Evolutionary conservation across 2,329 filamentous ascomycete genomes (phyloP).

Genomic region (Huntiella abstrusa): DNA sequence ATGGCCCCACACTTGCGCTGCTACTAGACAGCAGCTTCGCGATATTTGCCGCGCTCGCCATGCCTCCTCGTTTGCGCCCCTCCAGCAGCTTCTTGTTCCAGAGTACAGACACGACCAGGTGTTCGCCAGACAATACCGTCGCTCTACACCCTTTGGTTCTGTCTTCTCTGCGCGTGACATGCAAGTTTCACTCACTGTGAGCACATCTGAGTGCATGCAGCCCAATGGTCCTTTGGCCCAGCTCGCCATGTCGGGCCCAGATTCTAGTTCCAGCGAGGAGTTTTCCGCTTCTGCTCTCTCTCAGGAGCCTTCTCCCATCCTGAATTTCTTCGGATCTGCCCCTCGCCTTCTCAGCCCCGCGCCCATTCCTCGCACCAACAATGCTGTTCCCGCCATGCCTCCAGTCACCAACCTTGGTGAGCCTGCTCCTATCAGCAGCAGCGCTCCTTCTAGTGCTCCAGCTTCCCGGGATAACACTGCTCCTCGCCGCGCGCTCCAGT

Average conservation of each 20-base stretch:
- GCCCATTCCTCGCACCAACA: constrained; percentile 37
- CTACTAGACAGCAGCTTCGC: constrained; percentile 41
- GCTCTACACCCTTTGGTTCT: constrained; percentile 27
- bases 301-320: constrained; percentile 7
- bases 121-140: constrained; percentile 29
- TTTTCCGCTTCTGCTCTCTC: neutral
- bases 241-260: constrained; percentile 28
- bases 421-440: neutral
- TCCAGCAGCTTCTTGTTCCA: constrained; percentile 30
- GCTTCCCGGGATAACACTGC: constrained; percentile 26
- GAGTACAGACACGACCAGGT: constrained; percentile 33
- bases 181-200: constrained; percentile 41
- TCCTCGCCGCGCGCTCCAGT: constrained; percentile 30
- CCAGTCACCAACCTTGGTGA: constrained; percentile 1
- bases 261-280: constrained; percentile 12
- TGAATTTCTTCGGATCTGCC: constrained; percentile 9
- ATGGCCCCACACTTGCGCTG: constrained; percentile 46
- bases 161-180: constrained; percentile 43
- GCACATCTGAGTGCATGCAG: constrained; percentile 47
- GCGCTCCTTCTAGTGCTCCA: constrained; percentile 1
- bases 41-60: constrained; percentile 42
- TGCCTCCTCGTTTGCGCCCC: constrained; percentile 24
- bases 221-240: constrained; percentile 41
- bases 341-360: constrained; percentile 30
- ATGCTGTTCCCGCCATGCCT: constrained; percentile 17